These are phyloP conservation scores for Actinomortierella wolfii DNA, from an alignment of 371 early-diverging fungal genomes.

Conservation along the genomic window DNA sequence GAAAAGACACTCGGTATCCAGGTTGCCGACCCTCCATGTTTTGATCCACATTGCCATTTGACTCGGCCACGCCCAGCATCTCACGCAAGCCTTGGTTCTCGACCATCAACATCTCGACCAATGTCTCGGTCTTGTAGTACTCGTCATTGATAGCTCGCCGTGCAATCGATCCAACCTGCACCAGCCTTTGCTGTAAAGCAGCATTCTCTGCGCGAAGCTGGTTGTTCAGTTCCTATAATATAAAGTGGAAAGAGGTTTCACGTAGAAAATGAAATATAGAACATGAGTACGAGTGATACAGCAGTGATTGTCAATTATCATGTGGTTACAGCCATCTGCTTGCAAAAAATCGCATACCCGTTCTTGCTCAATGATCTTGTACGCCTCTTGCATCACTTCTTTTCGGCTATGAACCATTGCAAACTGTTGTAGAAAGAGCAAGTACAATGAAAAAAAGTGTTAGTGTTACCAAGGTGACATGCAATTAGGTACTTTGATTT, in stretches of 20 bases:
- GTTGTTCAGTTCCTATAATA: constrained; percentile 19
- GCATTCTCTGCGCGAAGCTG: constrained; percentile 27
- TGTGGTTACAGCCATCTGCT: background rate
- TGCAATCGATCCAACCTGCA: constrained; percentile 28
- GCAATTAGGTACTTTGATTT: too few relatives aligned
- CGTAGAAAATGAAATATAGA: too few relatives aligned
- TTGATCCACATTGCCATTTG: too few relatives aligned
- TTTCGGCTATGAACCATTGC: constrained; percentile 41
- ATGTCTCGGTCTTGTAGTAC: constrained; percentile 35
- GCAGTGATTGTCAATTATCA: background rate
- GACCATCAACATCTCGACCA: constrained; percentile 24
- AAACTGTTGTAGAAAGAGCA: constrained; percentile 11
- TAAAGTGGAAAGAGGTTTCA: too few relatives aligned
- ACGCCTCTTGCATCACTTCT: constrained; percentile 41
- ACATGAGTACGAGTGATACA: too few relatives aligned
- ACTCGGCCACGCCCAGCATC: constrained; percentile 23
- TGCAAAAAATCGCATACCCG: constrained; percentile 12
- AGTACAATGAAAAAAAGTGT: background rate
- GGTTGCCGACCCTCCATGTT: constrained; percentile 14
- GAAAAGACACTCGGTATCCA: constrained; percentile 35
- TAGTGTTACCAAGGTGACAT: background rate
- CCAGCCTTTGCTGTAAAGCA: constrained; percentile 19
- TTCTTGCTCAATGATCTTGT: constrained; percentile 42
- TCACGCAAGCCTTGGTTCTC: constrained; percentile 39
- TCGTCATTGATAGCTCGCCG: constrained; percentile 30